Base-by-base conservation (phyloP, 495 filamentous ascomycete genomes). In the Echria macrotheca region DNA sequence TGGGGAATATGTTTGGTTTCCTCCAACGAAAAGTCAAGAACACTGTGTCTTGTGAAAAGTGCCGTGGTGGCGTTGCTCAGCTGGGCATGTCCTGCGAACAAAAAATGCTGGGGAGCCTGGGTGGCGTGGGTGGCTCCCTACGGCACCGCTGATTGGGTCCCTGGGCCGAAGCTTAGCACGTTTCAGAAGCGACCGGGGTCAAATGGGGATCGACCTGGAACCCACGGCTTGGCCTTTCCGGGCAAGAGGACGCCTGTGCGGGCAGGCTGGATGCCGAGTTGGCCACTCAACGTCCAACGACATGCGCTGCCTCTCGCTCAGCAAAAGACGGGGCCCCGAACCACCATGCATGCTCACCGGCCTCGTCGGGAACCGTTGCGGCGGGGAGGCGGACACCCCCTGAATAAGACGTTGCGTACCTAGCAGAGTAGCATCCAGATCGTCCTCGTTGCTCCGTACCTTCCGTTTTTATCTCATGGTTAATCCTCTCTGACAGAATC, bases 101-200 rank as follows among this genome's bases (percentile, higher is more conserved):
- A n/a, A n/a, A n/a, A n/a, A n/a, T n/a, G n/a, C n/a, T n/a, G n/a
- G n/a, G n/a, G n/a, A n/a, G n/a, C n/a, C n/a, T n/a, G n/a, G n/a
- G n/a, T n/a, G n/a, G 12, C 15, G 3, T 24, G 43, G 29, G 43
- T 35, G 43, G 43, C 43, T 25, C 43, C 25, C 2, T 48, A n/a
- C 2, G 10, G 2, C 11, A 12, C 10, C 22, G 3, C 5, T 54
- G 52, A 49, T 44, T 49, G 52, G 44, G 2, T 19, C 15, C 21
- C 39, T 32, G 4, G 33, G 11, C 42, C 38, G 38, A 41, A 21
- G 19, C 17, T 41, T 49, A 45, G 52, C 4, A 25, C 52, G 52
- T 54, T 54, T 54, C 52, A 54, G 29, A 49, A 43, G 21, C 21
- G 37, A 25, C 52, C 23, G 39, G 52, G 51, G 36, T n/a, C 37